These are phyloP conservation scores for Pythium sp. DNA, from an alignment of 352 stramenopile species.

Conservation along the genomic window DNA sequence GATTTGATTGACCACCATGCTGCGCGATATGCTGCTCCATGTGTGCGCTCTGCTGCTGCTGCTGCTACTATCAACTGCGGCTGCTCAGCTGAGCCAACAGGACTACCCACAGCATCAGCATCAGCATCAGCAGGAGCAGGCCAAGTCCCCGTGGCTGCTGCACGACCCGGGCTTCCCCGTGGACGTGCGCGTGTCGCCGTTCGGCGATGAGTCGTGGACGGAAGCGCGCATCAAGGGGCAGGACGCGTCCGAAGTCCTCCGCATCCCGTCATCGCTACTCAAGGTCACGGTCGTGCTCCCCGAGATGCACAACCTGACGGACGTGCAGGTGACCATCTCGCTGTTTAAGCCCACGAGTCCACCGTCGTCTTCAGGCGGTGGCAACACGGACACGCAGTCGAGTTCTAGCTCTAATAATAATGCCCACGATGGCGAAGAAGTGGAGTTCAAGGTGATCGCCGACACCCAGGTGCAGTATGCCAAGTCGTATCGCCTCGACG, in stretches of 20 bases:
- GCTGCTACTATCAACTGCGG: not conserved
- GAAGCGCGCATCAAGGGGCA: slow-evolving; percentile 5
- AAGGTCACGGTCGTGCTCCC: slow-evolving; percentile 28
- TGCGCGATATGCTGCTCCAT: not conserved
- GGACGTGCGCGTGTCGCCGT: slow-evolving; percentile 27
- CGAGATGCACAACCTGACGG: slow-evolving; percentile 13
- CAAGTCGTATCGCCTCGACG: slow-evolving; percentile 28
- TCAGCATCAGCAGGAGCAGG: too few species aligned
- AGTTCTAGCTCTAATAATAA: too few species aligned
- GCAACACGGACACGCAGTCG: slow-evolving; percentile 21
- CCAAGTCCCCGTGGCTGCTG: slow-evolving; percentile 23
- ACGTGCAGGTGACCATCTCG: slow-evolving; percentile 28
- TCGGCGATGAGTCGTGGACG: slow-evolving; percentile 30
- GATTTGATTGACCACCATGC: not conserved
- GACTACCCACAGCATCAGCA: slow-evolving; percentile 1
- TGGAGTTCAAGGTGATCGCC: too few species aligned
- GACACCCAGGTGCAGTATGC: slow-evolving; percentile 18
- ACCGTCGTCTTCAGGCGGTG: slow-evolving; percentile 12
- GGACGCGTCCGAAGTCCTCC: slow-evolving; percentile 13
- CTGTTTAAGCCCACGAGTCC: slow-evolving; percentile 26
- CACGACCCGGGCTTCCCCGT: slow-evolving; percentile 36
- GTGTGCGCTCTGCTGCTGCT: not conserved
- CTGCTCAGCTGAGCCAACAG: not conserved
- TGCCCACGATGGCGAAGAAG: too few species aligned
- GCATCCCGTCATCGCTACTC: slow-evolving; percentile 32